A percentile compares a stretch with the other conserved stretches of the same genome.
These are phyloP conservation scores for Purpureocillium takamizusanense DNA, from an alignment of 2,329 filamentous ascomycete species.

Conservation along the genomic window DNA sequence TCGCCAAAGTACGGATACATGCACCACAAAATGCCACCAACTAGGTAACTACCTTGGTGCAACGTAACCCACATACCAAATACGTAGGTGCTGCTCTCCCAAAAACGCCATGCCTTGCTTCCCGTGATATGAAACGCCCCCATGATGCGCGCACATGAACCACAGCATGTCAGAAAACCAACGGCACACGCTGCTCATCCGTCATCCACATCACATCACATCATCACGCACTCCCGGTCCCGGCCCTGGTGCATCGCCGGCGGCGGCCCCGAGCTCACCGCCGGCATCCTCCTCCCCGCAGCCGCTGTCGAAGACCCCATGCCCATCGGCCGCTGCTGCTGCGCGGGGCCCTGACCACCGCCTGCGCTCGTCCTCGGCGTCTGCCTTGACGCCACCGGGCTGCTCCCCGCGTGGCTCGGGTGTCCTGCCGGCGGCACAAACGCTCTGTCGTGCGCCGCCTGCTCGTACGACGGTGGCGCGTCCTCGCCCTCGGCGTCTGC, in stretches of 20 bases:
- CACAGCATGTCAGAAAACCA: too few species aligned
- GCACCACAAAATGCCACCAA: too few species aligned
- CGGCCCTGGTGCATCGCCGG: slow-evolving; percentile 3
- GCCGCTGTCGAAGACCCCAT: slow-evolving; percentile 1
- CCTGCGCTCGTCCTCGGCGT: slow-evolving; percentile 3
- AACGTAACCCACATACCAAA: too few species aligned
- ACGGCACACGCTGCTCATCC: too few species aligned
- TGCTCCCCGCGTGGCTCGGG: slow-evolving; percentile 37
- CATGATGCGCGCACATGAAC: too few species aligned
- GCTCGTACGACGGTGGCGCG: slow-evolving; percentile 49
- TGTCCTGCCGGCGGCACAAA: slow-evolving; percentile 45
- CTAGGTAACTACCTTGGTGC: too few species aligned
- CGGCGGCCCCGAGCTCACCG: too few species aligned
- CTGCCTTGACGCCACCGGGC: slow-evolving; percentile 6
- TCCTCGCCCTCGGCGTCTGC: slow-evolving; percentile 35
- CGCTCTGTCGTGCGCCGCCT: slow-evolving; percentile 40
- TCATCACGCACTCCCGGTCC: slow-evolving; percentile 35
- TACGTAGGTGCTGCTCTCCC: slow-evolving; percentile 1
- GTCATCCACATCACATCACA: slow-evolving; percentile 25
- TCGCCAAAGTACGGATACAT: too few species aligned
- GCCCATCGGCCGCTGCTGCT: slow-evolving; percentile 8
- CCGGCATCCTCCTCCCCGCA: slow-evolving; percentile 12
- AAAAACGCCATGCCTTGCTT: slow-evolving; percentile 1
- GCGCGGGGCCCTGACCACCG: background rate
- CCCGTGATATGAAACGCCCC: background rate